phyloP scores from a whole-genome alignment of 1,284 basidiomycete genomes.

The Inonotus obliquus region DNA sequence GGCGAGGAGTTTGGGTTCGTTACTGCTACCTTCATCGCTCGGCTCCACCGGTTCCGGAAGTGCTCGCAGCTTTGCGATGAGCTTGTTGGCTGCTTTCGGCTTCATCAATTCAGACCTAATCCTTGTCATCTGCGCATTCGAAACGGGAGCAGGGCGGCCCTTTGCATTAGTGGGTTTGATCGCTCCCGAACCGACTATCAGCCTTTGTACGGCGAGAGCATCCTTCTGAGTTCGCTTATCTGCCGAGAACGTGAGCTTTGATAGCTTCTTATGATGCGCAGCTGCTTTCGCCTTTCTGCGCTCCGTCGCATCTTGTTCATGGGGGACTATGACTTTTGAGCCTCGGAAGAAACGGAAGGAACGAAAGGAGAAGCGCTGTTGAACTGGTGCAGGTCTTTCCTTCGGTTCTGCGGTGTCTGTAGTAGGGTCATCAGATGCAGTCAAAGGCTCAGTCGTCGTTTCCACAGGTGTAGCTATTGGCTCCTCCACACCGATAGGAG shows the following conservation, averaged over 20 bases:
- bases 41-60: constrained; percentile 39
- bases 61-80: constrained; percentile 60
- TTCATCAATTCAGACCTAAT: constrained; percentile 65
- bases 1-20: constrained; percentile 22
- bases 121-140: constrained; percentile 54
- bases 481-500: constrained; percentile 1
- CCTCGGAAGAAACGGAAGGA: constrained; percentile 33
- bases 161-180: constrained; percentile 30
- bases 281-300: constrained; percentile 30
- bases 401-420: neutral
- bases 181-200: constrained; percentile 57
- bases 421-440: neutral
- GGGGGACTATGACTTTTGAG: constrained; percentile 34
- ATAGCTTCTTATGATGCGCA: constrained; percentile 31
- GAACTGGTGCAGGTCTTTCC: neutral
- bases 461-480: neutral
- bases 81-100: constrained; percentile 60
- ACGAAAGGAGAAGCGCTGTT: constrained; percentile 32
- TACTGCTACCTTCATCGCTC: no score
- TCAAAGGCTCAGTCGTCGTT: neutral
- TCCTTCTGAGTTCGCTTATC: constrained; percentile 60
- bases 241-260: constrained; percentile 31
- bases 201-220: constrained; percentile 54
- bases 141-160: constrained; percentile 33
- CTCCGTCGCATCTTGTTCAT: constrained; percentile 39